Conservation (phyloP, 108 stramenopile species). For the Stephanodiscus triporus region DNA sequence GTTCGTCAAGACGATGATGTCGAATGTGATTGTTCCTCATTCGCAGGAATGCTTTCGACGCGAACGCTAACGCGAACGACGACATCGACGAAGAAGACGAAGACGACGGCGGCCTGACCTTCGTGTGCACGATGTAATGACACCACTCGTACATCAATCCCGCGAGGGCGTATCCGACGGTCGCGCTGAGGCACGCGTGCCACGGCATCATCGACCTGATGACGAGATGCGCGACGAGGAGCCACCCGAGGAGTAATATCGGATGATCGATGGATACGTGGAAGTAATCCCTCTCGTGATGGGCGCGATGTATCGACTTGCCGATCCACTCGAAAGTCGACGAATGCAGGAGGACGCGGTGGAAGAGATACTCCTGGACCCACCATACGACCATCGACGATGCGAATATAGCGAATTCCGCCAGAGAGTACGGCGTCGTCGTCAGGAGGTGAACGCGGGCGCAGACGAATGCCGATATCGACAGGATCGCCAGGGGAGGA, state of each 20-base stretch:
- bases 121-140: slow-evolving; percentile 78
- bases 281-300: slow-evolving; percentile 65
- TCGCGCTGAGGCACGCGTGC: slow-evolving; percentile 55
- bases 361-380: neutral
- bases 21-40: slow-evolving; percentile 69
- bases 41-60: slow-evolving; percentile 21
- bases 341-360: neutral
- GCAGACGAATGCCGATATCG: no score
- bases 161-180: slow-evolving; percentile 62
- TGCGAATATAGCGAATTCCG: no score
- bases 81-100: neutral
- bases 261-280: slow-evolving; percentile 72
- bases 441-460: no score
- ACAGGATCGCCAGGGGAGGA: no score
- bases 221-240: slow-evolving; percentile 45
- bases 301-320: slow-evolving; percentile 61
- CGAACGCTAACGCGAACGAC: neutral
- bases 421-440: no score
- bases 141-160: slow-evolving; percentile 75
- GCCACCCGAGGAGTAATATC: slow-evolving; percentile 58
- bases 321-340: slow-evolving; percentile 57
- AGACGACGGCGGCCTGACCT: slow-evolving; percentile 43
- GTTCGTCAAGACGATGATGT: slow-evolving; percentile 60
- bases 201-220: slow-evolving; percentile 51
- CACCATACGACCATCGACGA: no score